phyloP scores from a whole-genome alignment of 345 rosid genomes.

The Brassica juncea region DNA sequence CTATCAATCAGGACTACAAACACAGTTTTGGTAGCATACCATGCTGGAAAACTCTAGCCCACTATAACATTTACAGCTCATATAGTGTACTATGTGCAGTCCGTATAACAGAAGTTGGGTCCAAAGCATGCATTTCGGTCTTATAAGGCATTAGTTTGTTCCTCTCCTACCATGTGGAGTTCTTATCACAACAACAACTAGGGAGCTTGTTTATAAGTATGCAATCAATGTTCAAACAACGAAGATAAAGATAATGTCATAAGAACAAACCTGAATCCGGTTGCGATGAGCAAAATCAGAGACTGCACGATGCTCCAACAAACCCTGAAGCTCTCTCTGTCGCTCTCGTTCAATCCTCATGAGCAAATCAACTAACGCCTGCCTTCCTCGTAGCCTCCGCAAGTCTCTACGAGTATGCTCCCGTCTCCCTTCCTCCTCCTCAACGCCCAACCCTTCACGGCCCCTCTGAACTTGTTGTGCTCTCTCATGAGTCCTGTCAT shows the following conservation, averaged over 20 bases:
- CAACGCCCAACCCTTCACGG: not conserved
- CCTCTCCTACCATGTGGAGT: not conserved
- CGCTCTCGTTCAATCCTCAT: conserved; percentile 14
- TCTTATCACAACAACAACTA: not conserved
- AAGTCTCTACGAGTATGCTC: conserved; percentile 13
- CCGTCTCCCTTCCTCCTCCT: conserved; percentile 4
- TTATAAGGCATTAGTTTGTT: not conserved
- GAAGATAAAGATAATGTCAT: not conserved
- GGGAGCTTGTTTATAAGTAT: not conserved
- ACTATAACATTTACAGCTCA: not conserved
- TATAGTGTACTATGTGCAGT: not conserved
- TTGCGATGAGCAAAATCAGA: conserved; percentile 18
- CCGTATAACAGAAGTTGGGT: not conserved
- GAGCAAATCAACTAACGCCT: conserved; percentile 9
- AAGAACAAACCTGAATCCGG: conserved; percentile 11
- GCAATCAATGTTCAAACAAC: not conserved
- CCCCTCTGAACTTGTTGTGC: not conserved
- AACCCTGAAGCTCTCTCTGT: conserved; percentile 10
- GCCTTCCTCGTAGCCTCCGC: conserved; percentile 10
- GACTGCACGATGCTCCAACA: conserved; percentile 21
- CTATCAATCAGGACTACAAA: not conserved
- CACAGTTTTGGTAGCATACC: not conserved
- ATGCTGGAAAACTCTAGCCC: not conserved
- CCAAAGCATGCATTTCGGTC: not conserved
- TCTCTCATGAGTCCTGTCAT: not conserved